Base-by-base conservation (phyloP, 2,329 filamentous ascomycete genomes). In the Penicillium rolfsii region DNA sequence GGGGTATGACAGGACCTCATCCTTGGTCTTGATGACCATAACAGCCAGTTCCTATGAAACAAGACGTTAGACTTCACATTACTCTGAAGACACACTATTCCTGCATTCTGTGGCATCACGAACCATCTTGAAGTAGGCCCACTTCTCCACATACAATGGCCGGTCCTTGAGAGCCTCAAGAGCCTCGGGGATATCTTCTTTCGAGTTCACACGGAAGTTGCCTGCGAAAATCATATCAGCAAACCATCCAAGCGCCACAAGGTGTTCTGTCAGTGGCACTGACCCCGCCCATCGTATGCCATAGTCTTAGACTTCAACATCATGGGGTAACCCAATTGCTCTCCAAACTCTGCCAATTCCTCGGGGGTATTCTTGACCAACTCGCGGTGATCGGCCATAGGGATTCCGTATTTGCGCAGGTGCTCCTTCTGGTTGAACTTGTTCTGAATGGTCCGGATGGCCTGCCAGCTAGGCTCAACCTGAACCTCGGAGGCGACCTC, bases 231-330 rank as follows among this genome's bases (percentile, higher is more conserved):
- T 11, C 52, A 68, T 36, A 33, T 56, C 30, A 69, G 58, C 30
- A 48, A 22, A 24, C 11, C 2, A 26, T 30, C 40, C 40, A n/a
- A 43, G 19, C 6, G 9, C 26, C 24, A 49, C 5, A 7, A 36
- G 26, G 35, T 45, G 9, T 26, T 45, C 43, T 30, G 22, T 30
- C 14, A 28, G 12, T n/a, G 14, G 19, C 19, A 64, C 78, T 87
- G 87, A 69, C 88, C 88, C 24, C 91, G 85, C n/a, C 94, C 94
- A 75, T 98, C 94, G 72, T 97, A 98, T 12, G 93, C 94, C 68
- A 93, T 90, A 64, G 90, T 96, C 70, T 91, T 87, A 6, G 91
- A 89, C 82, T 98, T 98, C 65, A 98, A 83, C 92, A 97, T 97
- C 74, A 91, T 90, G 0, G 94, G 94, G 73, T 90, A 92, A 1